Evolutionary conservation across 441 rosid species (phyloP).

Genomic region (Populus hybrid): DNA sequence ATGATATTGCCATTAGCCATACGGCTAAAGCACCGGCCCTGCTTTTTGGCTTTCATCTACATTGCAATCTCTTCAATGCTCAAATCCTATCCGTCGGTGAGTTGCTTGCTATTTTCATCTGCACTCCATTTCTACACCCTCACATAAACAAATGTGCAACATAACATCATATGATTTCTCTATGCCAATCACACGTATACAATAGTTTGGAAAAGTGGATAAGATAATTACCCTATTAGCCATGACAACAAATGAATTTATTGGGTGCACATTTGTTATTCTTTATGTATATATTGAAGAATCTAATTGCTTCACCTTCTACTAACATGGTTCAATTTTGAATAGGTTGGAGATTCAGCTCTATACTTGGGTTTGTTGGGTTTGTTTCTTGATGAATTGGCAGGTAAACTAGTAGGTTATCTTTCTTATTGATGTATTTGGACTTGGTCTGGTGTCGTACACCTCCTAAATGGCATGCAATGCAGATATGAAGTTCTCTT

Average conservation of each 20-base stretch:
- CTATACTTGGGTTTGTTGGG: conserved; percentile 78
- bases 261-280: background rate
- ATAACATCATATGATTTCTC: background rate
- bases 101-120: conserved; percentile 22
- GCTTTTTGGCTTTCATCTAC: conserved; percentile 89
- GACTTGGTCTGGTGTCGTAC: conserved; percentile 19
- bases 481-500: conserved; percentile 84
- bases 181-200: background rate
- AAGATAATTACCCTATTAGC: background rate
- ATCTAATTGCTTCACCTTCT: conserved; percentile 10
- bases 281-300: background rate
- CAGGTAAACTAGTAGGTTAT: conserved; percentile 46
- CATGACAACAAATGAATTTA: background rate
- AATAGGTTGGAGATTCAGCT: conserved; percentile 91
- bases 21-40: conserved; percentile 84
- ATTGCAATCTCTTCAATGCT: conserved; percentile 79
- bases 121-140: background rate
- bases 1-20: conserved; percentile 87
- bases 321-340: conserved; percentile 17
- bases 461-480: conserved; percentile 15
- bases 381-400: conserved; percentile 76
- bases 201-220: background rate
- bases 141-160: background rate
- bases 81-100: conserved; percentile 94
- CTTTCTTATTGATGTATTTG: conserved; percentile 18